Base-by-base conservation (phyloP, 2,329 filamentous ascomycete genomes). In the Aspergillus ochraceus region DNA sequence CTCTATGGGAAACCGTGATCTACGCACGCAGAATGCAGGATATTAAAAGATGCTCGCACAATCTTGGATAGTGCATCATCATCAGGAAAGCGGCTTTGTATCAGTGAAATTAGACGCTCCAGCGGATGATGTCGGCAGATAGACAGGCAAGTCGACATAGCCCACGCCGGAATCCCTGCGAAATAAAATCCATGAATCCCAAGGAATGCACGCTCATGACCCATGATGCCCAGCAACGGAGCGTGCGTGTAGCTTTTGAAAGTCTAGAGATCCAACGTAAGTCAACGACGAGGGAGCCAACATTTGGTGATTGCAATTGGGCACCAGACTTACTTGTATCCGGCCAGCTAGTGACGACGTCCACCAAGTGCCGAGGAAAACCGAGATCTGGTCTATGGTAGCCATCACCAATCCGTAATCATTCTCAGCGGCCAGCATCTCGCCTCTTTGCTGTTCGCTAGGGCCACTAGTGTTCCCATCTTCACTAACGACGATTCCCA, bases 401-500 rank as follows among this genome's bases (percentile, higher is more conserved):
- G 76, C 73, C 64, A 79, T 73, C 8, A 76, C 62, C 53, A 80
- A 62, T 11, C 78, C 77, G 57, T 75, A 78, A 46, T 78, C 77
- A 66, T 80, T 80, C 58, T 80, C 78, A 6, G 71, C 68, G 20
- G 71, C 70, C 49, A 79, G 72, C 46, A 71, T 67, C 32, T 74
- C 71, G 19, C 78, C 66, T 54, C 73, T 75, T 59, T 77, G 69
- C 60, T 73, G 70, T 60, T 79, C 76, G 57, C 72, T 74, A 36
- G 71, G 68, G n/a, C 68, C 65, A 56, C 67, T 69, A 26, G 71
- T 59, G 42, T 70, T 75, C 17, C 74, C 70, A 63, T 77, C 71
- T 61, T 78, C 74, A 55, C 76, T 78, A 60, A 79, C 76, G 45
- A 81, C 78, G 45, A 81, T 77, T 3, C 80, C 80, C 73, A 81